Evolutionary conservation across 148 eudicot species (phyloP).

Genomic region (Salicornia ramosissima): DNA sequence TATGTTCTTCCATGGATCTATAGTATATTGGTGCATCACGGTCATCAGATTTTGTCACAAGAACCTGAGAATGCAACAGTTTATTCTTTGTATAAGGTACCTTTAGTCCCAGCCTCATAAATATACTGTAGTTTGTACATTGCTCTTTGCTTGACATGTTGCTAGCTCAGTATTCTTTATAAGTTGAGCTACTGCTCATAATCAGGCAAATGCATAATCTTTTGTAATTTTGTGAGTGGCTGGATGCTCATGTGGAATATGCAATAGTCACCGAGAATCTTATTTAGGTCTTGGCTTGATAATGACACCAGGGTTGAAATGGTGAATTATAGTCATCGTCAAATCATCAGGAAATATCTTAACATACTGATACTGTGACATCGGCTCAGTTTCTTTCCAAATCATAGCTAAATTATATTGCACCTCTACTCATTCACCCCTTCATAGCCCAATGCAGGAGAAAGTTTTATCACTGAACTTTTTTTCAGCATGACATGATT

Average conservation of each 20-base stretch:
- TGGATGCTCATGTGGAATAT: background rate
- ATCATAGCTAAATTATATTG: background rate
- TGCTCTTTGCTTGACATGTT: slow-evolving; percentile 1
- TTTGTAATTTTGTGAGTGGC: background rate
- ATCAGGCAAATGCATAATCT: background rate
- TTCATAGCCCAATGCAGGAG: too few species aligned
- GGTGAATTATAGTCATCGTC: background rate
- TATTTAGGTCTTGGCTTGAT: background rate
- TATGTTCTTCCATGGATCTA: slow-evolving; percentile 84
- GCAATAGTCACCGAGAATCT: background rate
- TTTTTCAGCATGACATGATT: background rate
- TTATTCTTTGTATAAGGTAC: slow-evolving; percentile 66
- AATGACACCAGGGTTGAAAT: background rate
- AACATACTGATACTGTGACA: background rate
- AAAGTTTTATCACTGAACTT: too few species aligned
- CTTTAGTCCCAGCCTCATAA: background rate
- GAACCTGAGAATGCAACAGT: slow-evolving; percentile 50
- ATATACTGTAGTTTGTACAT: background rate
- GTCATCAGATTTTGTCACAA: slow-evolving; percentile 48
- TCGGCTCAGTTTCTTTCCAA: too few species aligned
- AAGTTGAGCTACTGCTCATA: background rate
- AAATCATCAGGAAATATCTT: background rate
- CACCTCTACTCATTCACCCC: background rate
- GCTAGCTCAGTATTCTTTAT: background rate
- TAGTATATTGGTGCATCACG: slow-evolving; percentile 59